Evolutionary conservation across 345 rosid species (phyloP).

Genomic region (Orychophragmus violaceus): DNA sequence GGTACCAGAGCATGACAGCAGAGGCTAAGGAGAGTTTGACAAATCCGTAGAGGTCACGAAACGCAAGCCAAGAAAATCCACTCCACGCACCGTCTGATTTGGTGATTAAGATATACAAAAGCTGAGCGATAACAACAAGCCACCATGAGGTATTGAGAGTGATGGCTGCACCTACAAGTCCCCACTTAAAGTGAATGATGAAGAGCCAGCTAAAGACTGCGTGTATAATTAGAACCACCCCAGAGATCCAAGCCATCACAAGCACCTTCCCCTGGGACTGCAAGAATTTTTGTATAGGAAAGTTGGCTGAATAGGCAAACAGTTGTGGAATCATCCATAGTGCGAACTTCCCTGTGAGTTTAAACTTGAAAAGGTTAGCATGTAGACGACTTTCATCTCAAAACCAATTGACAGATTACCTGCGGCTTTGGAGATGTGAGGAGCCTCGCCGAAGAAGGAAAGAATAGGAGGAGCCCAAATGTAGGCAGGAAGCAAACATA

Average conservation of each 20-base stretch:
- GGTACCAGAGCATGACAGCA: constrained; percentile 83
- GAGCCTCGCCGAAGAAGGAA: constrained; percentile 57
- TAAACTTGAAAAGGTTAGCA: neutral
- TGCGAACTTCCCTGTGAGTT: constrained; percentile 59
- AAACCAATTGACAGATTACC: constrained; percentile 37
- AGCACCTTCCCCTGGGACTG: constrained; percentile 81
- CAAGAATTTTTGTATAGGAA: constrained; percentile 80
- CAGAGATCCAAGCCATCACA: constrained; percentile 77
- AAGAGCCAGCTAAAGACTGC: constrained; percentile 67
- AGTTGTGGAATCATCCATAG: constrained; percentile 82
- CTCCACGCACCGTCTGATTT: constrained; percentile 87
- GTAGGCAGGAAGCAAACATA: constrained; percentile 52
- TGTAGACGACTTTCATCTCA: neutral
- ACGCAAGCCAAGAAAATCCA: constrained; percentile 85
- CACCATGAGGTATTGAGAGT: constrained; percentile 81
- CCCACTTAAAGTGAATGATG: constrained; percentile 68
- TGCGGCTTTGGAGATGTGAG: constrained; percentile 72
- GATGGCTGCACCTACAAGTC: constrained; percentile 78
- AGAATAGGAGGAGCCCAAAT: constrained; percentile 85
- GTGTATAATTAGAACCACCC: constrained; percentile 51
- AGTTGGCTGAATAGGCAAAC: constrained; percentile 77
- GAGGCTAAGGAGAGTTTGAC: constrained; percentile 88
- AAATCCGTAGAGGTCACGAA: constrained; percentile 63
- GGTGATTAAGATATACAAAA: constrained; percentile 71
- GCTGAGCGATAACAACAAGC: constrained; percentile 58